Evolutionary conservation across 176 grass and related monocot genomes (phyloP).

Genomic region (Paspalum vaginatum): DNA sequence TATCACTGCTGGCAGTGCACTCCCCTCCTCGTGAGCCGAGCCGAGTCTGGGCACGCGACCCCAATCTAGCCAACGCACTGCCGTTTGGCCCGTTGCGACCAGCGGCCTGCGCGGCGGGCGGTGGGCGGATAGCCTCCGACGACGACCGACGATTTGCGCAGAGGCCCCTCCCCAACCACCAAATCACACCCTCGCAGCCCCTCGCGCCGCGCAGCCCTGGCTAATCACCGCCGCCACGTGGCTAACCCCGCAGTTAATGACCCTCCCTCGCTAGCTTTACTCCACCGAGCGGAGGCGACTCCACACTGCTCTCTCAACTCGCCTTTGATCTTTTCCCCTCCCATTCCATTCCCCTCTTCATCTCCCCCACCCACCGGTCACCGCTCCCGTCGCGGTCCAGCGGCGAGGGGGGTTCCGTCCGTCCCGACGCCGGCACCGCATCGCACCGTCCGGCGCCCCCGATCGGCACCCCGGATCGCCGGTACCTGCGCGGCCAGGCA

Average conservation of each 20-base stretch:
- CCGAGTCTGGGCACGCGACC: no score
- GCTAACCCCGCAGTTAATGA: neutral
- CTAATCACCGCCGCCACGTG: neutral
- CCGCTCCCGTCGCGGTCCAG: neutral
- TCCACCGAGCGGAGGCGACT: neutral
- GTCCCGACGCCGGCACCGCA: neutral
- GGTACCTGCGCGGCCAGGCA: slow-evolving; percentile 16
- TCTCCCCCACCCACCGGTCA: slow-evolving; percentile 26
- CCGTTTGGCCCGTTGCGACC: no score
- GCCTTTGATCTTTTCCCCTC: slow-evolving; percentile 38
- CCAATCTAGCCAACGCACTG: no score
- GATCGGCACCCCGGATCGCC: slow-evolving; percentile 40
- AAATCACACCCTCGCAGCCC: neutral
- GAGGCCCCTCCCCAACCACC: neutral
- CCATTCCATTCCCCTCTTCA: neutral
- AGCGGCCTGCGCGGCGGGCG: no score
- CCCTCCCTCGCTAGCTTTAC: neutral
- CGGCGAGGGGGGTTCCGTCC: neutral
- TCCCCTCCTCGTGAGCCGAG: no score
- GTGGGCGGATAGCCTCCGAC: neutral
- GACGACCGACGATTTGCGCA: neutral
- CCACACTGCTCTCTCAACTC: neutral
- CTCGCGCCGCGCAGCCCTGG: neutral
- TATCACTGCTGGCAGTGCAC: no score
- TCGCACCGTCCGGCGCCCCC: neutral